Conservation (phyloP, 2,329 filamentous ascomycete species). For the Bipolaris sorokiniana region DNA sequence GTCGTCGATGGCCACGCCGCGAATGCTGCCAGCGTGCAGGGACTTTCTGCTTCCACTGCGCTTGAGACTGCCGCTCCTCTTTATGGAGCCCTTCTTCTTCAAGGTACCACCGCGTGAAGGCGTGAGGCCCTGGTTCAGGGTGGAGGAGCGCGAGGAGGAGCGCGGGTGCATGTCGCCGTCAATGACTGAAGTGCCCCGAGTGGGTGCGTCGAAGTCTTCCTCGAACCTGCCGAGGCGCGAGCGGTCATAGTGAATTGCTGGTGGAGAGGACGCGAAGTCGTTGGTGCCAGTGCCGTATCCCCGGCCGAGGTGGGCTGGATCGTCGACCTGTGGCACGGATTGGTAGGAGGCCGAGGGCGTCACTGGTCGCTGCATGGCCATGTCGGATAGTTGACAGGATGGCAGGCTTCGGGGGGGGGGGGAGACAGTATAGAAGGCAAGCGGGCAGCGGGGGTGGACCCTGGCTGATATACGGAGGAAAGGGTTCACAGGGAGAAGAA, state of each 20-base stretch:
- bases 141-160: constrained; percentile 62
- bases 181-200: constrained; percentile 69
- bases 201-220: constrained; percentile 74
- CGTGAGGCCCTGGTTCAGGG: constrained; percentile 52
- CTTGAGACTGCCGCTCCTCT: constrained; percentile 74
- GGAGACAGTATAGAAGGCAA: not conserved
- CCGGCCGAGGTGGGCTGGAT: constrained; percentile 47
- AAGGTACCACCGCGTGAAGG: constrained; percentile 73
- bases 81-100: constrained; percentile 85
- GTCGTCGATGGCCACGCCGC: constrained; percentile 76
- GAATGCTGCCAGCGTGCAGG: constrained; percentile 83
- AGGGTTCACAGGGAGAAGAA: constrained; percentile 5
- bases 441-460: constrained; percentile 9
- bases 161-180: constrained; percentile 64
- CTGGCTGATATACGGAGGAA: constrained; percentile 11
- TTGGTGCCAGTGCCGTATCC: constrained; percentile 40
- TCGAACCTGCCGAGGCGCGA: constrained; percentile 62
- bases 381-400: constrained; percentile 14
- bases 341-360: constrained; percentile 37
- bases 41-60: constrained; percentile 82
- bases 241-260: constrained; percentile 32
- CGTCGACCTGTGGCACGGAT: constrained; percentile 45
- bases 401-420: constrained; percentile 7
- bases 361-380: constrained; percentile 37
- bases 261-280: constrained; percentile 50